Percentiles rank a stretch among this genome's conserved stretches.
These are phyloP conservation scores for Glarea lozoyensis DNA, from an alignment of 495 filamentous ascomycete species.

Conservation along the genomic window DNA sequence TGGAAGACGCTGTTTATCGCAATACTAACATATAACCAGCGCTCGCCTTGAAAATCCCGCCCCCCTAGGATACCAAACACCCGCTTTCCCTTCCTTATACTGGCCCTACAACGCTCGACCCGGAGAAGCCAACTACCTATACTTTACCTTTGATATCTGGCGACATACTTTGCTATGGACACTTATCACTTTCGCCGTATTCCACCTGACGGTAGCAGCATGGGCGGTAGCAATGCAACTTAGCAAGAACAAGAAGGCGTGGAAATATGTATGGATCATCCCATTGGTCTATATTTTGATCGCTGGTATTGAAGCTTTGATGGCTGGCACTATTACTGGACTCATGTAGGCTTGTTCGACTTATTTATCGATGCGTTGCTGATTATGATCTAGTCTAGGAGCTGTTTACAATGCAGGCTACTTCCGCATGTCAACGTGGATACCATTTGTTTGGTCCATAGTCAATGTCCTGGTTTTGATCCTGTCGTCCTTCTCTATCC, in stretches of 20 bases:
- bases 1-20: not conserved
- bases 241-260: constrained; percentile 45
- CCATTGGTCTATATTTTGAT: constrained; percentile 67
- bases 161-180: constrained; percentile 91
- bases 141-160: constrained; percentile 76
- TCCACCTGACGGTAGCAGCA: constrained; percentile 59
- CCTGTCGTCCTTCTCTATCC: constrained; percentile 87
- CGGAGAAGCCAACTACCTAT: constrained; percentile 55
- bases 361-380: not conserved
- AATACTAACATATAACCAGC: constrained; percentile 3
- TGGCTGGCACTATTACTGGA: constrained; percentile 85
- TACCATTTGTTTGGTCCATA: constrained; percentile 88
- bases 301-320: constrained; percentile 69
- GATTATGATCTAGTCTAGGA: constrained; percentile 51
- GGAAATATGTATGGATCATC: constrained; percentile 68
- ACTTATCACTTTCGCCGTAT: constrained; percentile 53
- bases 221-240: constrained; percentile 68
- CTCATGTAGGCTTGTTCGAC: constrained; percentile 56
- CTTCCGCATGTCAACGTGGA: constrained; percentile 95
- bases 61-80: constrained; percentile 53
- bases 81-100: constrained; percentile 82
- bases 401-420: constrained; percentile 80
- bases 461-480: constrained; percentile 86
- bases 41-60: constrained; percentile 9
- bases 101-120: constrained; percentile 51